These are phyloP conservation scores for Handroanthus guayacan DNA, from an alignment of 257 asterid species.

Conservation along the genomic window DNA sequence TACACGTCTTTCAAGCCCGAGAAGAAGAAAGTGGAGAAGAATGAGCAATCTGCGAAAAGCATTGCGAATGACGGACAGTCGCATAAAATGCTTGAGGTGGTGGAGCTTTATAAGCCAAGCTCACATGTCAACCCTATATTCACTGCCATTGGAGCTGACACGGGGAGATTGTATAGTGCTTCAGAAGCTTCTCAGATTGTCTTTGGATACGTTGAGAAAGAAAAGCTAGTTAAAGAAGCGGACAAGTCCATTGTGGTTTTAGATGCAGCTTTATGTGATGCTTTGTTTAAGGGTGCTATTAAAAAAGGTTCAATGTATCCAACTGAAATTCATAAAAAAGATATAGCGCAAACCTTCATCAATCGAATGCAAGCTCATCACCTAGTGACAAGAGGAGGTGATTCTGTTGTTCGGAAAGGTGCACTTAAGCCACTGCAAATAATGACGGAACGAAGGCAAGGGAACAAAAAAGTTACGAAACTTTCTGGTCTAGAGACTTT, in stretches of 20 bases:
- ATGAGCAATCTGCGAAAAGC: constrained; percentile 55
- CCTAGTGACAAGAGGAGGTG: constrained; percentile 71
- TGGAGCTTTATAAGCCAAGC: constrained; percentile 85
- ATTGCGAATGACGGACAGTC: constrained; percentile 53
- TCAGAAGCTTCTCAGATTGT: constrained; percentile 82
- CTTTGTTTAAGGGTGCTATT: constrained; percentile 89
- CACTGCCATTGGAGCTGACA: constrained; percentile 73
- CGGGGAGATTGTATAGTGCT: constrained; percentile 66
- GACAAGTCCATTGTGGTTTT: constrained; percentile 73
- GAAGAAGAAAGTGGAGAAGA: constrained; percentile 67
- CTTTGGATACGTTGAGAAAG: constrained; percentile 84
- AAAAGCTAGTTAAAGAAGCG: constrained; percentile 74
- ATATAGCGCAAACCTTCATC: constrained; percentile 71
- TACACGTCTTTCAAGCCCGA: constrained; percentile 84
- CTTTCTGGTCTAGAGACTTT: constrained; percentile 93
- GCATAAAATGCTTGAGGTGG: constrained; percentile 61
- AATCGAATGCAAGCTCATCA: constrained; percentile 92
- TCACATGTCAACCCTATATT: constrained; percentile 85
- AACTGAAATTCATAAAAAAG: constrained; percentile 88
- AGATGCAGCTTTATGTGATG: constrained; percentile 85
- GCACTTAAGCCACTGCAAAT: constrained; percentile 82
- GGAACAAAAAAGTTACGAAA: constrained; percentile 91
- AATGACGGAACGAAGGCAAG: constrained; percentile 93
- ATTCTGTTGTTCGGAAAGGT: constrained; percentile 82
- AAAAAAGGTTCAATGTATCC: constrained; percentile 91